Conservation (phyloP, 1,284 basidiomycete species). For the Ustilago loliicola region DNA sequence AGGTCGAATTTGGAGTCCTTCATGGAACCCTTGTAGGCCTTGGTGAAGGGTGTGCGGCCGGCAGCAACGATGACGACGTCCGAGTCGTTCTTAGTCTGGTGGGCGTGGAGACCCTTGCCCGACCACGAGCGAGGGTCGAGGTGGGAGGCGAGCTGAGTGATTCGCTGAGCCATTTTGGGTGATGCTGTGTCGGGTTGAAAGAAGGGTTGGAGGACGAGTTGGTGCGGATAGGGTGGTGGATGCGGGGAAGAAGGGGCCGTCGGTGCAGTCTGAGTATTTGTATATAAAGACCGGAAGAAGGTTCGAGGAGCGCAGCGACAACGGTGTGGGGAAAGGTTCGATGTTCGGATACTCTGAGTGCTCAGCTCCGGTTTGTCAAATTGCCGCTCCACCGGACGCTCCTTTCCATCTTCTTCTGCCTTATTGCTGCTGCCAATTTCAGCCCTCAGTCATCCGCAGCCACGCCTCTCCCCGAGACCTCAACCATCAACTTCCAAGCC, state of each 20-base stretch:
- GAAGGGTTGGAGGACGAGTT: not conserved
- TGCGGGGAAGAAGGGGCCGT: not conserved
- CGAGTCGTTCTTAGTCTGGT: constrained; percentile 58
- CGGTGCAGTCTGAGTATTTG: not conserved
- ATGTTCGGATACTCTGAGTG: constrained; percentile 7
- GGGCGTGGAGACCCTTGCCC: constrained; percentile 58
- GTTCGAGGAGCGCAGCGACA: not conserved
- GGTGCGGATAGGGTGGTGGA: not conserved
- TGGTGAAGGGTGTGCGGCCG: constrained; percentile 82
- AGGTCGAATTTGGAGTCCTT: constrained; percentile 76
- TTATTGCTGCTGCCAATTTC: not conserved
- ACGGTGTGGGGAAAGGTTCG: constrained; percentile 27
- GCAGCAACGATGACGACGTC: constrained; percentile 82
- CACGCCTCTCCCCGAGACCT: not conserved
- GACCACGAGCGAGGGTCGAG: constrained; percentile 65
- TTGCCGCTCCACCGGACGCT: constrained; percentile 38
- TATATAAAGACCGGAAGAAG: not conserved
- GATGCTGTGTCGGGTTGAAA: not conserved
- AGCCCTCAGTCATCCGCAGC: not conserved
- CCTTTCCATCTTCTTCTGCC: not conserved
- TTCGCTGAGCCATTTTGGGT: constrained; percentile 52
- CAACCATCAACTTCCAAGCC: not conserved
- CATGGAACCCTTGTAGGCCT: constrained; percentile 82
- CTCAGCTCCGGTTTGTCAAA: constrained; percentile 17
- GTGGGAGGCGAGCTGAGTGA: constrained; percentile 62